These are phyloP conservation scores for Hypomontagnella submonticulosa DNA, from an alignment of 495 filamentous ascomycete genomes.

Conservation along the genomic window DNA sequence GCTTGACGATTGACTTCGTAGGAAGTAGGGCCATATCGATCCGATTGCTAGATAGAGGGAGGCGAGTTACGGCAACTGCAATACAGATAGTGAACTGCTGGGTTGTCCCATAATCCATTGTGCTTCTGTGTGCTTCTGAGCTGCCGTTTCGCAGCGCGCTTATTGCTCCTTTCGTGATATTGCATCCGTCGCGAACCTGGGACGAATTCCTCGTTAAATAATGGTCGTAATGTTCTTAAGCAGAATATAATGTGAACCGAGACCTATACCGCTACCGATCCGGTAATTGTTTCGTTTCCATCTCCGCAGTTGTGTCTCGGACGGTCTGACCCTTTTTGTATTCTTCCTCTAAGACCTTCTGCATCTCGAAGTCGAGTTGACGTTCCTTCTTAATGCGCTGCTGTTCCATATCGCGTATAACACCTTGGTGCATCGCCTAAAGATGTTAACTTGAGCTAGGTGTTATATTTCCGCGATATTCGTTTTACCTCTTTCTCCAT, in stretches of 20 bases:
- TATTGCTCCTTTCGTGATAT: conserved; percentile 1
- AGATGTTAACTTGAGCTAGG: no score
- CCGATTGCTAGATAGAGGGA: no score
- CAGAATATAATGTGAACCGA: neutral
- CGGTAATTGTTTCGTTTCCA: conserved; percentile 34
- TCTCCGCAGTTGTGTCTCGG: conserved; percentile 50
- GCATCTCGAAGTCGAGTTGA: conserved; percentile 93
- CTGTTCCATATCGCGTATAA: conserved; percentile 94
- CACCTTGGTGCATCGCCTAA: conserved; percentile 95
- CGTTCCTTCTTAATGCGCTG: conserved; percentile 88
- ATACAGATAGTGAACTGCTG: no score
- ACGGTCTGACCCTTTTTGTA: conserved; percentile 85
- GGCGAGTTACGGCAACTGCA: no score
- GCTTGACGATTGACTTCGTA: no score
- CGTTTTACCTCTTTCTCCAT: conserved; percentile 81
- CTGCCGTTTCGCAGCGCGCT: neutral
- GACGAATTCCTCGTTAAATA: no score
- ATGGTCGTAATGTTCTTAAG: no score
- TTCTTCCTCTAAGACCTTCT: conserved; percentile 84
- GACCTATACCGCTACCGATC: conserved; percentile 30
- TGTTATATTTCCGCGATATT: neutral
- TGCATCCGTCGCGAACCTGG: no score
- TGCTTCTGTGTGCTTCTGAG: no score
- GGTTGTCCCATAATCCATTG: no score
- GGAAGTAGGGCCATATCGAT: no score